phyloP scores from a whole-genome alignment of 768 basidiomycete species.

The Rhizopogon roseolus region DNA sequence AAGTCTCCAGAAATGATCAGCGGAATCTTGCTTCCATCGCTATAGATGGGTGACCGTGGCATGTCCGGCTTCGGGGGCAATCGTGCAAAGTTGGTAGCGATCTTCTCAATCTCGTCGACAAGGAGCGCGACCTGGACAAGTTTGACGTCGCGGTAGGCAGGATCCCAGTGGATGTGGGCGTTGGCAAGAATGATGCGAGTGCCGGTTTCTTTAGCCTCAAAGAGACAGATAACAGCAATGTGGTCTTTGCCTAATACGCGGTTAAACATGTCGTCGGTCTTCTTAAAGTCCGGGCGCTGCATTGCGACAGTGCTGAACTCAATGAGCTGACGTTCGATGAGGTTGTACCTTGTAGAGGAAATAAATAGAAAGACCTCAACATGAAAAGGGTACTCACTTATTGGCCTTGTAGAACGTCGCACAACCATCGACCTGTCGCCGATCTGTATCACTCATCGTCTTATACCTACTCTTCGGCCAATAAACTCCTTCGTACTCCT shows the following conservation, averaged over 20 bases:
- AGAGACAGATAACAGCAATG: conserved; percentile 79
- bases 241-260: conserved; percentile 94
- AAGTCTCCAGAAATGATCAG: conserved; percentile 91
- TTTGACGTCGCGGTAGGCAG: conserved; percentile 91
- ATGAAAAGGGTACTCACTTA: conserved; percentile 52
- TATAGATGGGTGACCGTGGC: conserved; percentile 50
- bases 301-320: conserved; percentile 93
- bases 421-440: conserved; percentile 90
- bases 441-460: conserved; percentile 87
- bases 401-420: conserved; percentile 91
- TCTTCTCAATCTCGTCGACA: conserved; percentile 90
- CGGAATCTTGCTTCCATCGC: conserved; percentile 87
- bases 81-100: conserved; percentile 76
- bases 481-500: conserved; percentile 88
- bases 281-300: conserved; percentile 91
- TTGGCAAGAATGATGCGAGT: conserved; percentile 88
- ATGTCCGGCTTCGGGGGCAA: conserved; percentile 60
- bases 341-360: conserved; percentile 59
- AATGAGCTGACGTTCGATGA: conserved; percentile 90
- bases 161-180: conserved; percentile 92
- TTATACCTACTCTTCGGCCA: conserved; percentile 91
- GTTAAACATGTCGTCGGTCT: conserved; percentile 99
- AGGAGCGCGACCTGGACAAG: conserved; percentile 92
- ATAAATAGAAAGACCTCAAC: neutral
- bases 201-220: conserved; percentile 86